Evolutionary conservation across 2,329 filamentous ascomycete genomes (phyloP), one percentile per base, ranked within the genome.

Genomic region (Scedosporium minutisporum): DNA sequence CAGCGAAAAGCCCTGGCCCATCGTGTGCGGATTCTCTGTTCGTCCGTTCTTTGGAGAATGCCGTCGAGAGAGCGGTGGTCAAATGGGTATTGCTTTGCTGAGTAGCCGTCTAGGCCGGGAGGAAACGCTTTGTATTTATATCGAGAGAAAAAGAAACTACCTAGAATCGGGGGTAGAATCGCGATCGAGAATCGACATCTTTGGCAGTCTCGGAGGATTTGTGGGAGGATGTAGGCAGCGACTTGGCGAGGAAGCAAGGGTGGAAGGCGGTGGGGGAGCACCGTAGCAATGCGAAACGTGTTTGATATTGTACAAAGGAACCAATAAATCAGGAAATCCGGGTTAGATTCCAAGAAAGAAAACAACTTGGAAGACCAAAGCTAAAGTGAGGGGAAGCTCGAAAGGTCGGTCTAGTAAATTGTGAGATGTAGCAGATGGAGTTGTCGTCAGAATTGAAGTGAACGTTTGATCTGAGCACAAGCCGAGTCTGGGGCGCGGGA

Each of bases 1-100:
- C 69, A 96, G 86, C 65, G 93, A 97, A 78, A 97, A 97, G 67
- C 91, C 93, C 82, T 99, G 95, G 67, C 95, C 95, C 95, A 99
- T 99, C 29, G 59, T n/a, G 33, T 6, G 16, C 27, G 16, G 9
- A n/a, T 12, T 14, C 29, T n/a, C 27, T 7, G 55, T 3, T 3
- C 21, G 46, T 51, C n/a, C 6, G 46, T 9, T 18, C n/a, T 18
- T 51, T 21, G 46, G 6, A 18, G 46, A 23, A 23, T 51, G 46
- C 9, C 2, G 46, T 51, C 2, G n/a, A 18, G 46, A 18, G 7
- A 51, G 21, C 5, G 46, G n/a, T 21, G 46, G 46, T 51, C 33
- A 3, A 38, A 2, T 38, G 33, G 33, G 33, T 38, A 3, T 38
- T 38, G 33, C 4, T 38, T 12, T 12, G 33, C 6, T 14, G 33